Evolutionary conservation across 108 stramenopile species (phyloP).

Genomic region (Skeletonema grethae): DNA sequence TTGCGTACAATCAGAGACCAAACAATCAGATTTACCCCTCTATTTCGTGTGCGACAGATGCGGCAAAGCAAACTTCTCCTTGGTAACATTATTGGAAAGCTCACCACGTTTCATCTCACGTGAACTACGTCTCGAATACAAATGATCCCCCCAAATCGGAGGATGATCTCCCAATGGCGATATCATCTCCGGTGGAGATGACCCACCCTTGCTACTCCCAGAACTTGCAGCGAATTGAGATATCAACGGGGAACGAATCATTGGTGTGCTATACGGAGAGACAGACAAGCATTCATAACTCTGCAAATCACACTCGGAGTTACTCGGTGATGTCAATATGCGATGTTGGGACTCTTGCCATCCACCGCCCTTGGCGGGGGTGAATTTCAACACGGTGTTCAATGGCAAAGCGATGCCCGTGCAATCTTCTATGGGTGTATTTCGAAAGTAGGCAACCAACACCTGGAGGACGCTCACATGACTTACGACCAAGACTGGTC

Average conservation of each 20-base stretch:
- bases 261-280: slow-evolving; percentile 19
- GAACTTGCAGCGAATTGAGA: background rate
- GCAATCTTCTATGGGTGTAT: slow-evolving; percentile 74
- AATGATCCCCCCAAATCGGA: slow-evolving; percentile 48
- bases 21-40: background rate
- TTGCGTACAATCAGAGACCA: background rate
- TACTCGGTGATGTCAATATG: slow-evolving; percentile 20
- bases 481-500: slow-evolving; percentile 84
- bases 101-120: background rate
- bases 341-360: slow-evolving; percentile 71
- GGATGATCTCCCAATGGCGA: slow-evolving; percentile 17
- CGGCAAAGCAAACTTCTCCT: slow-evolving; percentile 30
- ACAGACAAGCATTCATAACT: background rate
- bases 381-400: slow-evolving; percentile 88
- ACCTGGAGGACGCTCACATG: slow-evolving; percentile 89
- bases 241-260: background rate
- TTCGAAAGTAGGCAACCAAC: slow-evolving; percentile 87
- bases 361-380: slow-evolving; percentile 84
- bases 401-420: slow-evolving; percentile 85
- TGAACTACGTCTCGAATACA: background rate
- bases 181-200: slow-evolving; percentile 13
- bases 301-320: slow-evolving; percentile 10
- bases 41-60: background rate
- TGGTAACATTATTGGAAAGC: background rate
- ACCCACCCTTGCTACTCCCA: slow-evolving; percentile 4